Evolutionary conservation across 2,329 filamentous ascomycete genomes (phyloP).

Genomic region (Exophiala alcalophila): DNA sequence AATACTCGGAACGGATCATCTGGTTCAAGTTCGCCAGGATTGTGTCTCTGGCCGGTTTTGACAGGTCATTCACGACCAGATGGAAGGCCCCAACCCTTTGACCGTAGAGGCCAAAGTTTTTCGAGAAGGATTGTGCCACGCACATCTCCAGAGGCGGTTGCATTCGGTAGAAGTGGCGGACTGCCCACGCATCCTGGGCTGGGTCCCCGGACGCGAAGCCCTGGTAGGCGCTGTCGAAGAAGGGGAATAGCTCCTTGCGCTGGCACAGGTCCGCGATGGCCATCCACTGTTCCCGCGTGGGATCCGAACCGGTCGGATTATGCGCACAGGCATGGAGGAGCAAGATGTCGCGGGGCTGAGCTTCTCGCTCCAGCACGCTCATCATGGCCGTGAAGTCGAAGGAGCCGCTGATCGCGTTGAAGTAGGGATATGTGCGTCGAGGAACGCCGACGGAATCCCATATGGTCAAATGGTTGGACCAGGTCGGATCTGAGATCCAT

Average conservation of each 20-base stretch:
- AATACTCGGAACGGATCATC: constrained; percentile 34
- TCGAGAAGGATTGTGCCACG: constrained; percentile 59
- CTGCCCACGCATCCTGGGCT: constrained; percentile 77
- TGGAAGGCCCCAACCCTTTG: constrained; percentile 45
- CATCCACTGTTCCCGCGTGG: constrained; percentile 88
- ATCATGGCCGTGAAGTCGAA: constrained; percentile 59
- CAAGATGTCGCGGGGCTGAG: constrained; percentile 75
- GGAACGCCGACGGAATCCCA: constrained; percentile 78
- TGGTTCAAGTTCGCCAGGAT: background rate
- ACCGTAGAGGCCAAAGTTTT: constrained; percentile 79
- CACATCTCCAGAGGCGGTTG: constrained; percentile 64
- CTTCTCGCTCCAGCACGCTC: constrained; percentile 80
- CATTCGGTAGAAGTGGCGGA: constrained; percentile 88
- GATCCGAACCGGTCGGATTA: constrained; percentile 96
- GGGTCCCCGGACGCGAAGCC: constrained; percentile 92
- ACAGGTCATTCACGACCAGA: background rate
- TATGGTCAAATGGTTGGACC: constrained; percentile 97
- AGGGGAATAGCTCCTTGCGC: constrained; percentile 83
- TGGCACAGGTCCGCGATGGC: constrained; percentile 75
- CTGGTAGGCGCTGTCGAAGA: constrained; percentile 98
- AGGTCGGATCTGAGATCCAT: constrained; percentile 92
- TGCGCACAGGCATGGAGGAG: constrained; percentile 94
- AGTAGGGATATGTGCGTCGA: constrained; percentile 86
- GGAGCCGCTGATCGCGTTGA: constrained; percentile 59
- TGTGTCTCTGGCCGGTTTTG: background rate